Conservation (phyloP, 805 yeast species). For the Candida saitoana region DNA sequence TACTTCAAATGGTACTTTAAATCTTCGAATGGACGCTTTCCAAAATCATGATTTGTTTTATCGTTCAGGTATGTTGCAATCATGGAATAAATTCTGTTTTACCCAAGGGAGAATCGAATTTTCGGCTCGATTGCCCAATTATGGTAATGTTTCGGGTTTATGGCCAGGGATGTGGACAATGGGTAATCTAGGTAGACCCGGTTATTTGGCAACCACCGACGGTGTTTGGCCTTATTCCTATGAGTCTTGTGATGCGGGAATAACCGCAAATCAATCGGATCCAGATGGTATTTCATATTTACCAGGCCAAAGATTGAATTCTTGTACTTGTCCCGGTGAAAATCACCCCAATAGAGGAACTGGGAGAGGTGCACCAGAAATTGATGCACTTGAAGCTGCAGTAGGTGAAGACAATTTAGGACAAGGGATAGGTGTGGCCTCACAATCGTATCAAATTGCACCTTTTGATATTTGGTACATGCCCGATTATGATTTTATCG, state of each 20-base stretch:
- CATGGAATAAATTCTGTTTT: slow-evolving; percentile 38
- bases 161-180: slow-evolving; percentile 42
- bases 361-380: slow-evolving; percentile 54
- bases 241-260: slow-evolving; percentile 36
- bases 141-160: slow-evolving; percentile 32
- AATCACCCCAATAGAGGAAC: slow-evolving; percentile 36
- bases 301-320: slow-evolving; percentile 34
- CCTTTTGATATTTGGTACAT: slow-evolving; percentile 93
- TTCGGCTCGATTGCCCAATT: slow-evolving; percentile 31
- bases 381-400: slow-evolving; percentile 86
- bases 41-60: slow-evolving; percentile 31
- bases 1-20: slow-evolving; percentile 34
- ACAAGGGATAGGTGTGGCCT: slow-evolving; percentile 58
- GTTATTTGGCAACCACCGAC: slow-evolving; percentile 32
- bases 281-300: slow-evolving; percentile 39
- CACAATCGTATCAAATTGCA: slow-evolving; percentile 89
- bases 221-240: slow-evolving; percentile 41
- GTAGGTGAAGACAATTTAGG: slow-evolving; percentile 44
- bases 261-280: slow-evolving; percentile 37
- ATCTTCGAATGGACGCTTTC: slow-evolving; percentile 34
- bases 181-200: slow-evolving; percentile 39
- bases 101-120: slow-evolving; percentile 29
- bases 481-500: slow-evolving; percentile 81
- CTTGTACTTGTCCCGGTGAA: slow-evolving; percentile 32
- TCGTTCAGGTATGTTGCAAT: slow-evolving; percentile 37